These are phyloP conservation scores for Oryza rufipogon DNA, from an alignment of 176 grass and related monocot genomes.

Conservation along the genomic window DNA sequence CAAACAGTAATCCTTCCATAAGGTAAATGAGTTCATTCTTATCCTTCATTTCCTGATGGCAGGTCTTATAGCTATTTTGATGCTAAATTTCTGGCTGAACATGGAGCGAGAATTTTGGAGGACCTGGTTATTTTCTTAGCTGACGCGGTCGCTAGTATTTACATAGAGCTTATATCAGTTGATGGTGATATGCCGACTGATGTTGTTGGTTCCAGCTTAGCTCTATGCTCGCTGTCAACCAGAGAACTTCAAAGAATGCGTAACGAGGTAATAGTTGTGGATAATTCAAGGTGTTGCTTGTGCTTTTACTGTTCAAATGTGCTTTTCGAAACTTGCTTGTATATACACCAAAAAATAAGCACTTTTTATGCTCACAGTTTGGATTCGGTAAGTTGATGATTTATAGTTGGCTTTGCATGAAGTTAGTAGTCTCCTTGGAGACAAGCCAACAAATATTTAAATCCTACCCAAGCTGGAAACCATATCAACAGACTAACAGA, in stretches of 20 bases:
- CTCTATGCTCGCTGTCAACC: conserved; percentile 80
- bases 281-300: not conserved
- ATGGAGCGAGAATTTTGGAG: conserved; percentile 81
- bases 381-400: not conserved
- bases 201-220: conserved; percentile 65
- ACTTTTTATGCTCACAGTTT: not conserved
- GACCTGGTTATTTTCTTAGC: conserved; percentile 87
- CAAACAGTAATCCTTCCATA: conserved; percentile 2
- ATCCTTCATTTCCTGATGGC: conserved; percentile 34
- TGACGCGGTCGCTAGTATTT: conserved; percentile 83
- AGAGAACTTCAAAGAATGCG: conserved; percentile 85
- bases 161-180: conserved; percentile 89
- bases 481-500: not conserved
- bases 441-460: not conserved
- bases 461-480: conserved; percentile 1
- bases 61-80: conserved; percentile 73
- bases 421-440: not conserved
- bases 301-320: not conserved
- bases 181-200: conserved; percentile 73
- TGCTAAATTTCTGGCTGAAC: conserved; percentile 62
- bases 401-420: not conserved
- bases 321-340: not conserved
- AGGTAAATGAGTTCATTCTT: conserved; percentile 27
- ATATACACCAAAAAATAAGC: not conserved
- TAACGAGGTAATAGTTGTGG: conserved; percentile 73